phyloP scores from a whole-genome alignment of 768 basidiomycete species.

The Xanthoconium purpureum region DNA sequence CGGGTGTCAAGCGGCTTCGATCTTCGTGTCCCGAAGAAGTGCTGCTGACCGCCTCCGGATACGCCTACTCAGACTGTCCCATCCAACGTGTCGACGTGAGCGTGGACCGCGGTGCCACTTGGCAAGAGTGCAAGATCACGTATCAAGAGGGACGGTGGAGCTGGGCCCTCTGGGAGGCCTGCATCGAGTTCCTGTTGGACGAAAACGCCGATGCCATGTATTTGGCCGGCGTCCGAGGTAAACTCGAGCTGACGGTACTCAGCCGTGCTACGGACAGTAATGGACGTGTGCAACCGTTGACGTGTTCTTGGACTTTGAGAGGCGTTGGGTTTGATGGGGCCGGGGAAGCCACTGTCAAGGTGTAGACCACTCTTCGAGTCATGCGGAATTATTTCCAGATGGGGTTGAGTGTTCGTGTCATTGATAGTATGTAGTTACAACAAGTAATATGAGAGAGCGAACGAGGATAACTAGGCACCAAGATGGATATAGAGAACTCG shows the following conservation, averaged over 20 bases:
- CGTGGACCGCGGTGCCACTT: slow-evolving; percentile 48
- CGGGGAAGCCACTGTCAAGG: slow-evolving; percentile 21
- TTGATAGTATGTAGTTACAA: no score
- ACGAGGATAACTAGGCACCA: neutral
- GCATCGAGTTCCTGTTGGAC: slow-evolving; percentile 34
- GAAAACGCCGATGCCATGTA: slow-evolving; percentile 16
- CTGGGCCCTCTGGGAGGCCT: slow-evolving; percentile 68
- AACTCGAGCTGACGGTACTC: slow-evolving; percentile 24
- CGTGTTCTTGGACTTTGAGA: slow-evolving; percentile 61
- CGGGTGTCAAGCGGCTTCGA: slow-evolving; percentile 15
- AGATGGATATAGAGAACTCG: neutral
- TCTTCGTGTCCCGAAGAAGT: slow-evolving; percentile 19
- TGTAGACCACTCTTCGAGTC: neutral
- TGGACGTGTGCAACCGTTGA: slow-evolving; percentile 47
- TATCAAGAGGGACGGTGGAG: slow-evolving; percentile 69
- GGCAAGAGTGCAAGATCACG: slow-evolving; percentile 49
- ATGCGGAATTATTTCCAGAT: no score
- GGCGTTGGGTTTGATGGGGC: slow-evolving; percentile 49
- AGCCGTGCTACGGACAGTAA: slow-evolving; percentile 53
- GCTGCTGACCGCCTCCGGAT: slow-evolving; percentile 46
- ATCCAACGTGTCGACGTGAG: slow-evolving; percentile 51
- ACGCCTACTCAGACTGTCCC: slow-evolving; percentile 50
- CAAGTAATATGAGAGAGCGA: no score
- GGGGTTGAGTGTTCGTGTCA: neutral
- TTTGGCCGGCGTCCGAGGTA: neutral